A percentile compares a stretch with the other conserved stretches of the same genome.
Evolutionary conservation across 306 rosid genomes (phyloP).

Genomic region (Biancaea sappan): DNA sequence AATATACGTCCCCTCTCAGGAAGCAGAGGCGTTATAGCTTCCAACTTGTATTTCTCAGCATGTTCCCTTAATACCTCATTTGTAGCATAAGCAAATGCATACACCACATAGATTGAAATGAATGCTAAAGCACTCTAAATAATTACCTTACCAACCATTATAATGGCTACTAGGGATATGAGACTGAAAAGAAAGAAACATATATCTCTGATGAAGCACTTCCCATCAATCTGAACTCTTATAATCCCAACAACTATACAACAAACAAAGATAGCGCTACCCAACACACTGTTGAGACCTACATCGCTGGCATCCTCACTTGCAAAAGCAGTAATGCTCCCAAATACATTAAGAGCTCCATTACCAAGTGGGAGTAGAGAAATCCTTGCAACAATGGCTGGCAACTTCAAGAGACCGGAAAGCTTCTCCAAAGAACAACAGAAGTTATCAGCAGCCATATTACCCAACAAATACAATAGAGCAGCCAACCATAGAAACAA

Average conservation of each 20-base stretch:
- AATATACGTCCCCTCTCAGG: constrained; percentile 53
- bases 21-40: constrained; percentile 60
- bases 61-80: constrained; percentile 57
- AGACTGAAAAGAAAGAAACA: constrained; percentile 59
- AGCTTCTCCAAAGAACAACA: constrained; percentile 73
- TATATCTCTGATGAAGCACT: constrained; percentile 60
- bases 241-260: constrained; percentile 64
- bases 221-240: constrained; percentile 54
- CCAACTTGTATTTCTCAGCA: constrained; percentile 46
- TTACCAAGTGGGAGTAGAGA: constrained; percentile 70
- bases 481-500: constrained; percentile 60
- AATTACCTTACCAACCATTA: constrained; percentile 51
- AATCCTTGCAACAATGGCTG: constrained; percentile 71
- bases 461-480: constrained; percentile 69
- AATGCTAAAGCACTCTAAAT: constrained; percentile 51
- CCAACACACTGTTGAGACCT: constrained; percentile 73
- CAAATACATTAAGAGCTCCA: constrained; percentile 81
- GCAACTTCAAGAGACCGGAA: constrained; percentile 59
- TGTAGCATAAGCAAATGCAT: constrained; percentile 61
- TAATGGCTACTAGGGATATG: constrained; percentile 40
- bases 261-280: constrained; percentile 70
- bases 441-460: constrained; percentile 70
- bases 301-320: constrained; percentile 62
- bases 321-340: constrained; percentile 68
- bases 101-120: constrained; percentile 54